A percentile compares a stretch with the other conserved stretches of the same genome.
Evolutionary conservation across 805 yeast species (phyloP).

Genomic region (Wickerhamomyces hampshirensis): DNA sequence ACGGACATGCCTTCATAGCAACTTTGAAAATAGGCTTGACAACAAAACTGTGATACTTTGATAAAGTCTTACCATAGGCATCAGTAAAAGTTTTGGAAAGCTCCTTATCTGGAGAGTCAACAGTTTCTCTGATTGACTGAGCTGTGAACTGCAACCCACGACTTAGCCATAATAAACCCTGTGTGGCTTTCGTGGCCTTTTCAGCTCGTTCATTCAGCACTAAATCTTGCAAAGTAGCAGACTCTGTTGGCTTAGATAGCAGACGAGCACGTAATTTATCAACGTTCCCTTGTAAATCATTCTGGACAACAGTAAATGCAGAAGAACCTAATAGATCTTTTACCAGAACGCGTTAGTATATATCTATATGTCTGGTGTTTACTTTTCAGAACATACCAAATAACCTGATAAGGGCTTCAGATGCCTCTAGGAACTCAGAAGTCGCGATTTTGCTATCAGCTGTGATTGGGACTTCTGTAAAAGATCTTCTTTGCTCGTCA

Average conservation of each 20-base stretch:
- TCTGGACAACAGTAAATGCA: constrained; percentile 81
- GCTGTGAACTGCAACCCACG: constrained; percentile 91
- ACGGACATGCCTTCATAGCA: constrained; percentile 95
- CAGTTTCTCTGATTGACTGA: constrained; percentile 76
- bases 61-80: constrained; percentile 77
- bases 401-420: constrained; percentile 76
- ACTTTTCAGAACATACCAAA: constrained; percentile 55
- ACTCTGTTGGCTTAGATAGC: constrained; percentile 55
- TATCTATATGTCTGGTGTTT: too few species aligned
- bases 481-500: constrained; percentile 70
- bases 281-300: constrained; percentile 85
- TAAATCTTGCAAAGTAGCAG: constrained; percentile 72
- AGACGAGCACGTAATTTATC: constrained; percentile 65
- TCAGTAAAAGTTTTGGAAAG: constrained; percentile 74
- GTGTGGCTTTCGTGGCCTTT: constrained; percentile 73
- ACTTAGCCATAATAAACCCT: constrained; percentile 83
- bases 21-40: constrained; percentile 83
- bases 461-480: constrained; percentile 64
- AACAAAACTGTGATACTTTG: constrained; percentile 76
- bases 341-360: too few species aligned
- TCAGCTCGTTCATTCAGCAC: constrained; percentile 66
- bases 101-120: constrained; percentile 57
- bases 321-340: constrained; percentile 72
- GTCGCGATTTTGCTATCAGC: constrained; percentile 66
- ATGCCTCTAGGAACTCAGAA: constrained; percentile 71